Conservation (phyloP, 495 filamentous ascomycete genomes). For the Penicillium mononematosum region DNA sequence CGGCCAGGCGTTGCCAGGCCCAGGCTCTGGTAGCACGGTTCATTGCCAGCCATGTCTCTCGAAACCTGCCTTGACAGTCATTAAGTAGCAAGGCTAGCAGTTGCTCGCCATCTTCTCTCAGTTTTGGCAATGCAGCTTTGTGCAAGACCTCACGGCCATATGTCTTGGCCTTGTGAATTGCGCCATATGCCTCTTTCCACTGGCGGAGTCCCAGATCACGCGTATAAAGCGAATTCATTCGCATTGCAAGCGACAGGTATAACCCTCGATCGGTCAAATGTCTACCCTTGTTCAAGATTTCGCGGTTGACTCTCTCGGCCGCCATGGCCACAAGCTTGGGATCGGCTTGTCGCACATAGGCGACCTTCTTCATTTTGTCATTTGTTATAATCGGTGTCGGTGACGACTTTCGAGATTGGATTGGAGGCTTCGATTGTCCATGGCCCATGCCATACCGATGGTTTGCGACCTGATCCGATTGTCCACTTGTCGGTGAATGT, state of each 20-base stretch:
- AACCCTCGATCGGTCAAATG: slow-evolving; percentile 21
- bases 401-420: not conserved
- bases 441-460: not conserved
- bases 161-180: slow-evolving; percentile 30
- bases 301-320: slow-evolving; percentile 18
- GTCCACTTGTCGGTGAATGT: not conserved
- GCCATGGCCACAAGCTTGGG: slow-evolving; percentile 14
- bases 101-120: slow-evolving; percentile 18
- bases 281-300: slow-evolving; percentile 20
- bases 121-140: slow-evolving; percentile 10
- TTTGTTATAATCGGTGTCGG: slow-evolving; percentile 6
- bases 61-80: slow-evolving; percentile 36
- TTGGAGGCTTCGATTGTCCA: not conserved
- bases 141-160: slow-evolving; percentile 18
- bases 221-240: slow-evolving; percentile 28
- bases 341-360: slow-evolving; percentile 8
- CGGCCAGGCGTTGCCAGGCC: slow-evolving; percentile 53
- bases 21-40: slow-evolving; percentile 25
- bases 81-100: slow-evolving; percentile 28
- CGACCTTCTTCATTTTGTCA: slow-evolving; percentile 8
- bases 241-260: slow-evolving; percentile 18
- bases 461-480: not conserved
- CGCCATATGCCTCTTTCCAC: slow-evolving; percentile 31
- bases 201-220: slow-evolving; percentile 14
- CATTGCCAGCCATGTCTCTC: slow-evolving; percentile 41